A percentile compares a stretch with the other conserved stretches of the same genome.
Evolutionary conservation across 2,329 filamentous ascomycete genomes (phyloP).

Genomic region (Rosellinia necatrix): DNA sequence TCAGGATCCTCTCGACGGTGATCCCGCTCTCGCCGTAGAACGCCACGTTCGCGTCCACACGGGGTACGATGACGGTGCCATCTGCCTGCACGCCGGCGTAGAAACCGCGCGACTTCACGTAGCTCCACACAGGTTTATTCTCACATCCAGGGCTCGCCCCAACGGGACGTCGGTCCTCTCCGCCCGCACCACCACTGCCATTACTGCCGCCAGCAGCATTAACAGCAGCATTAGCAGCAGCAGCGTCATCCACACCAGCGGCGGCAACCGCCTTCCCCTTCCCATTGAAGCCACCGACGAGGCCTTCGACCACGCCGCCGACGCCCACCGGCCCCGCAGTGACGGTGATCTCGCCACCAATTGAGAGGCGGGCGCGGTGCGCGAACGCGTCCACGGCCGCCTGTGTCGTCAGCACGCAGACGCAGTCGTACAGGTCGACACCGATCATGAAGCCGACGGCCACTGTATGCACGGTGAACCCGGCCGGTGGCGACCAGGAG

Average conservation of each 20-base stretch:
- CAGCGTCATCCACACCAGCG: not conserved
- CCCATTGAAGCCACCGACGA: conserved; percentile 36
- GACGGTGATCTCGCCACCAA: conserved; percentile 79
- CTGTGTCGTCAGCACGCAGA: conserved; percentile 81
- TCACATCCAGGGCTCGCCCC: not conserved
- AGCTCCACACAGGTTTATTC: conserved; percentile 72
- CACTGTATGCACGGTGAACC: conserved; percentile 79
- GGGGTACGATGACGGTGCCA: conserved; percentile 83
- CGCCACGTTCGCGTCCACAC: conserved; percentile 83
- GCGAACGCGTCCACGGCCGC: conserved; percentile 79
- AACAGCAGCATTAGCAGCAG: not conserved
- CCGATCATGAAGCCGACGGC: conserved; percentile 81
- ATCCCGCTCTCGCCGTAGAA: conserved; percentile 75
- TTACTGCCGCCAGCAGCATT: not conserved
- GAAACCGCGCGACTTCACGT: conserved; percentile 86
- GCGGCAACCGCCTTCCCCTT: not conserved
- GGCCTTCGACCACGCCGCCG: conserved; percentile 73
- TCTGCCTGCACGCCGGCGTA: conserved; percentile 88
- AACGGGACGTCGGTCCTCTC: conserved; percentile 5
- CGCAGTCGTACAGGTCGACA: conserved; percentile 87
- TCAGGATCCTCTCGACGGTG: conserved; percentile 52
- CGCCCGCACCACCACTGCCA: not conserved
- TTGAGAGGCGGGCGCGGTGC: conserved; percentile 67
- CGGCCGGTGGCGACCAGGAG: conserved; percentile 79
- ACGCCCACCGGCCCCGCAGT: conserved; percentile 71